Evolutionary conservation across 768 basidiomycete genomes (phyloP).

Genomic region (Boletus rufocinnamomeus): DNA sequence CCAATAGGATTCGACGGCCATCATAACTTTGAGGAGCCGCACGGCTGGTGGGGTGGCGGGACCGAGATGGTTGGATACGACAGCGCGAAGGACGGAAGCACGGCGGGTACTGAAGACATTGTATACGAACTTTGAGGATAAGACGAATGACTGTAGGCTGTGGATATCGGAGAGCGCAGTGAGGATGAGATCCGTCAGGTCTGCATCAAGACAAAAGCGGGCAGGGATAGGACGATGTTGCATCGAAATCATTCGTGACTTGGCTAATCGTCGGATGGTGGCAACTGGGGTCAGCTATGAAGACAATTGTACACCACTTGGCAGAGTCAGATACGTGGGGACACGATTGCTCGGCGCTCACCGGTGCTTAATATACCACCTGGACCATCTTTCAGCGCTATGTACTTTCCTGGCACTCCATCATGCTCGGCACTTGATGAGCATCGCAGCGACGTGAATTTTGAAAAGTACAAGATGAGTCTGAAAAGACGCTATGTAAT

Average conservation of each 20-base stretch:
- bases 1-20: constrained; percentile 17
- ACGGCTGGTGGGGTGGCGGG: constrained; percentile 7
- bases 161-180: constrained; percentile 12
- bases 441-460: too few relatives aligned
- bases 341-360: too few relatives aligned
- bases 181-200: constrained; percentile 16
- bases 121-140: constrained; percentile 23
- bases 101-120: constrained; percentile 15
- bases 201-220: constrained; percentile 12
- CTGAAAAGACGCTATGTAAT: too few relatives aligned
- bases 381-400: too few relatives aligned
- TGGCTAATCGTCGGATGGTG: too few relatives aligned
- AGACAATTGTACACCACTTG: too few relatives aligned
- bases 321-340: too few relatives aligned
- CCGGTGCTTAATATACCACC: too few relatives aligned
- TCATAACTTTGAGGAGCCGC: constrained; percentile 21
- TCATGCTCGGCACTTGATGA: too few relatives aligned
- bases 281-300: too few relatives aligned
- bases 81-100: constrained; percentile 13
- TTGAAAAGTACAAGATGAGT: too few relatives aligned
- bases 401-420: too few relatives aligned
- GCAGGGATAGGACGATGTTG: not conserved
- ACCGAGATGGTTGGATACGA: constrained; percentile 21
- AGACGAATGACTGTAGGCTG: constrained; percentile 12
- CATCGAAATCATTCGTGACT: not conserved